Evolutionary conservation across 306 rosid species (phyloP).

Genomic region (Pyrus communis): DNA sequence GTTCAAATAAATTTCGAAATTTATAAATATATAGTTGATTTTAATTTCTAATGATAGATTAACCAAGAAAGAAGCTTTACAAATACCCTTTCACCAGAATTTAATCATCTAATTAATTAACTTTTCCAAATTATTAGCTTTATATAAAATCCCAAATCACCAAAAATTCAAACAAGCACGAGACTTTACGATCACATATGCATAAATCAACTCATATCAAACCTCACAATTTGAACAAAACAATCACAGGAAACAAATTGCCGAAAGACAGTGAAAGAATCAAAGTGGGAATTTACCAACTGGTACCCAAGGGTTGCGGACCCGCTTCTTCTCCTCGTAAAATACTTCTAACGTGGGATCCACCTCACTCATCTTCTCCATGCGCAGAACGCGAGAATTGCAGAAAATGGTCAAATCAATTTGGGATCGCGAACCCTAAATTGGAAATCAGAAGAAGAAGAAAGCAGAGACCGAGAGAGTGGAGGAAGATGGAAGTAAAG

Average conservation of each 20-base stretch:
- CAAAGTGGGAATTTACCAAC: slow-evolving; percentile 38
- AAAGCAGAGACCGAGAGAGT: neutral
- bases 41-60: neutral
- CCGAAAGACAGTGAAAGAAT: neutral
- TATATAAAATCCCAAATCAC: neutral
- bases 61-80: neutral
- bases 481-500: neutral
- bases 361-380: slow-evolving; percentile 40
- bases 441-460: neutral
- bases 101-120: neutral
- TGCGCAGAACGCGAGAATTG: neutral
- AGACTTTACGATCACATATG: neutral
- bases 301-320: slow-evolving; percentile 79
- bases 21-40: neutral
- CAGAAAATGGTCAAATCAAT: neutral
- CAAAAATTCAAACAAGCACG: neutral
- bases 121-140: neutral
- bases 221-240: neutral
- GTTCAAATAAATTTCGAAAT: neutral
- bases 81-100: neutral
- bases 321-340: slow-evolving; percentile 61
- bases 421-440: slow-evolving; percentile 5
- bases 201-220: neutral
- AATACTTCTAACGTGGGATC: slow-evolving; percentile 52
- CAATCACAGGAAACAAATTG: neutral